Base-by-base conservation (phyloP, 78 protist genomes). In the Dictyostelium brefeldianum region DNA sequence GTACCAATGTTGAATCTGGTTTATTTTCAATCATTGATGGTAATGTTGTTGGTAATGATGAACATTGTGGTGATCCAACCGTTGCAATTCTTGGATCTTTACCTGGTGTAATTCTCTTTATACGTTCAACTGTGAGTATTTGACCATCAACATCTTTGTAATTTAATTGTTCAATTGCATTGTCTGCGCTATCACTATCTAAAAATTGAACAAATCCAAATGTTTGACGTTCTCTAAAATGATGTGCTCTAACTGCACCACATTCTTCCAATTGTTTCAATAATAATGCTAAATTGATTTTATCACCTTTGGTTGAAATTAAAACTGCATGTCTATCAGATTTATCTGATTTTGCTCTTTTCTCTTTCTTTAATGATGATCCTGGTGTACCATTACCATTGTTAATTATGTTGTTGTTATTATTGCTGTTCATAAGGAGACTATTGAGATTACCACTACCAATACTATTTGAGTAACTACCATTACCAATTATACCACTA, bases 121-220 rank as follows among this genome's bases (percentile, higher is more conserved):
- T 87, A 43, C 84, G 53, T 20, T 87, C 84, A 17, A 87, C 75
- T 3, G 70, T 77, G 12, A 87, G 50, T 4, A 77, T 77, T 65
- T 87, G 93, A 10, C 90, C 90, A 51, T 91, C 95, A 17, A 91
- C 74, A 27, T 83, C 95, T 22, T 51, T 20, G 4, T 74, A 41
- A 48, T 74, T 91, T 10, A 91, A 22, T 47, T 25, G 69, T 15
- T 91, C 89, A 18, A 91, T 83, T 46, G 89, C 95, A 47, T 79
- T 77, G 25, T 91, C 95, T 14, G 84, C 89, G 5, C 83, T 71
- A 8, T 79, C 95, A 11, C 82, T 62, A 31, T 91, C 95, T 17
- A 83, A 74, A 57, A 91, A 91, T 56, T 91, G 95, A 3, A 91
- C 92, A 46, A 91, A 91, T 22, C 95, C 95, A 83, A 91, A 91